Evolutionary conservation across 805 yeast species (phyloP).

Genomic region (Wickerhamiella bombiphila): DNA sequence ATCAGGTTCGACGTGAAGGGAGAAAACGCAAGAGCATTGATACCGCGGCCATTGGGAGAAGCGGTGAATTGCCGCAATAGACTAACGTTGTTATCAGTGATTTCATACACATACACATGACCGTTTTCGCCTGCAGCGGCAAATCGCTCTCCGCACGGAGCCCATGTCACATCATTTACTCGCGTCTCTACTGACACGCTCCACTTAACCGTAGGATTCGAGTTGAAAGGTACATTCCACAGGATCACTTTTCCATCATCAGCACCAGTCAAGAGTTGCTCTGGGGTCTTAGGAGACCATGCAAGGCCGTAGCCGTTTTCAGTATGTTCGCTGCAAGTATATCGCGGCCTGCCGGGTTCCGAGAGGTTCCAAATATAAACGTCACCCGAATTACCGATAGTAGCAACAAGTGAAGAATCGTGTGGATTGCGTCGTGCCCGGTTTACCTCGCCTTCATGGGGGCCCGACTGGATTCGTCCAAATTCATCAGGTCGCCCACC

Average conservation of each 20-base stretch:
- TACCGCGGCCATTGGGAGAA: conserved; percentile 42
- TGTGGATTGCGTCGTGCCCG: not conserved
- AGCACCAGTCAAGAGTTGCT: conserved; percentile 42
- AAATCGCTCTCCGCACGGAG: conserved; percentile 32
- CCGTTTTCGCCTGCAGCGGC: conserved; percentile 64
- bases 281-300: conserved; percentile 36
- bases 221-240: conserved; percentile 39
- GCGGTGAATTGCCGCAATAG: conserved; percentile 25
- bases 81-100: conserved; percentile 23
- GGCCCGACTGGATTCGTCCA: not conserved
- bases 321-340: too few species aligned
- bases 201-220: not conserved
- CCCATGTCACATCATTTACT: conserved; percentile 60
- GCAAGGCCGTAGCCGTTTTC: conserved; percentile 61
- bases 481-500: conserved; percentile 3
- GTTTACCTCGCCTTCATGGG: not conserved
- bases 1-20: conserved; percentile 38
- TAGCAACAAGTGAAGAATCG: not conserved
- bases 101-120: conserved; percentile 46
- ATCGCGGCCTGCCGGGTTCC: too few species aligned
- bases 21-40: conserved; percentile 56
- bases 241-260: conserved; percentile 53
- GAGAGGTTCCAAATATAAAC: not conserved
- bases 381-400: not conserved
- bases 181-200: conserved; percentile 25